A percentile compares a stretch with the other conserved stretches of the same genome.
Conservation (phyloP, 495 filamentous ascomycete genomes). For the Podospora conica region DNA sequence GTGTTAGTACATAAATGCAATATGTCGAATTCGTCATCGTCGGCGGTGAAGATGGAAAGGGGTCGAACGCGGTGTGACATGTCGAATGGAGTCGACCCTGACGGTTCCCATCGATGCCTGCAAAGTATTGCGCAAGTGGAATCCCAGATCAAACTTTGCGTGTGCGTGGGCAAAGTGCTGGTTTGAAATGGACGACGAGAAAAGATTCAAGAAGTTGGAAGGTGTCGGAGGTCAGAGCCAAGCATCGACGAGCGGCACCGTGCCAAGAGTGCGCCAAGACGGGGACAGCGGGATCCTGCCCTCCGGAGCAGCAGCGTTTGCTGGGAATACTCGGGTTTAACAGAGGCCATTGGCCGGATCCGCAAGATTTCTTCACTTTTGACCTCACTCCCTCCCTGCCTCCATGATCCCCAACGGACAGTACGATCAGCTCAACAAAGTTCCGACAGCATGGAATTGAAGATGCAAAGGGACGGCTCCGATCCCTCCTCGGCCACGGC, state of each 20-base stretch:
- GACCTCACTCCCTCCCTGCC: neutral
- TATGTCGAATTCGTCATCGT: neutral
- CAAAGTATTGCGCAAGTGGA: neutral
- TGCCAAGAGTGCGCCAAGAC: neutral
- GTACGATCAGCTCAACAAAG: neutral
- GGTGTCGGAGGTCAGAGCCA: neutral
- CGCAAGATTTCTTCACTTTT: too few species aligned
- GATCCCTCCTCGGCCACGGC: neutral
- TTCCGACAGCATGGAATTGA: neutral
- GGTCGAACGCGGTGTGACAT: neutral
- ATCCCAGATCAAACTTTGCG: too few species aligned
- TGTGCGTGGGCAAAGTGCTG: neutral
- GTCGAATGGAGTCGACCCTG: neutral
- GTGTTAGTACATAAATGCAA: neutral
- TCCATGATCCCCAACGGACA: too few species aligned
- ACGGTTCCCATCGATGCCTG: neutral
- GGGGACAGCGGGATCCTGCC: neutral
- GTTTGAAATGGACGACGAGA: neutral
- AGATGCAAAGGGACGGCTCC: neutral
- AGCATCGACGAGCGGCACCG: neutral
- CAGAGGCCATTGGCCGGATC: too few species aligned
- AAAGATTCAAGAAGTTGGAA: neutral
- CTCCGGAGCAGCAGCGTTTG: neutral
- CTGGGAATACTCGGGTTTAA: conserved; percentile 9
- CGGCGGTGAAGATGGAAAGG: neutral